A percentile compares a stretch with the other conserved stretches of the same genome.
Evolutionary conservation across 352 stramenopile genomes (phyloP).

Genomic region (Globisporangium paddicum): DNA sequence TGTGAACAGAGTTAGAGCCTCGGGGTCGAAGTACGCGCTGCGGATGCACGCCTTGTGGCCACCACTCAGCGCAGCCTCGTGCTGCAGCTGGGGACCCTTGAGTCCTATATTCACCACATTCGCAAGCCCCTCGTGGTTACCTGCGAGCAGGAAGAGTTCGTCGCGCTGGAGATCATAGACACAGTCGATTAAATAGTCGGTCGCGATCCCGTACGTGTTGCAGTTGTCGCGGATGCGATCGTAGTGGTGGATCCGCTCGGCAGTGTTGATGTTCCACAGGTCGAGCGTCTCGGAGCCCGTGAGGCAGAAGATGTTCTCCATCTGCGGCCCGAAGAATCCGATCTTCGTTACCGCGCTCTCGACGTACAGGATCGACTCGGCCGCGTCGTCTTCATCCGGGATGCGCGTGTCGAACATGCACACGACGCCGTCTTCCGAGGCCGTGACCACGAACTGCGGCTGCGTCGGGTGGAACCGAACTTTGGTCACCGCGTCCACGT

Average conservation of each 20-base stretch:
- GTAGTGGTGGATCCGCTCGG: slow-evolving; percentile 80
- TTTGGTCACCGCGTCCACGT: slow-evolving; percentile 86
- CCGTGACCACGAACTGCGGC: slow-evolving; percentile 77
- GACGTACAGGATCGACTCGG: slow-evolving; percentile 88
- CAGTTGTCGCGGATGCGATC: slow-evolving; percentile 69
- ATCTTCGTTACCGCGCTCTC: slow-evolving; percentile 86
- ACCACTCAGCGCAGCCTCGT: slow-evolving; percentile 38
- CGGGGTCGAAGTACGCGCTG: slow-evolving; percentile 66
- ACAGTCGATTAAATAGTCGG: slow-evolving; percentile 87
- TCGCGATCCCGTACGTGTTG: slow-evolving; percentile 52
- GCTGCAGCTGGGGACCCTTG: slow-evolving; percentile 46
- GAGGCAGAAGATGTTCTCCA: slow-evolving; percentile 81
- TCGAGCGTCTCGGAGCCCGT: slow-evolving; percentile 88
- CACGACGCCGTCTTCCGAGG: slow-evolving; percentile 88
- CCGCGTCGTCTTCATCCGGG: slow-evolving; percentile 79
- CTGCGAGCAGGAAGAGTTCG: slow-evolving; percentile 72
- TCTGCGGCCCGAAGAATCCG: slow-evolving; percentile 82
- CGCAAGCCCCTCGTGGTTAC: slow-evolving; percentile 71
- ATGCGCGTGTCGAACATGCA: slow-evolving; percentile 88
- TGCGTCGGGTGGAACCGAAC: slow-evolving; percentile 84
- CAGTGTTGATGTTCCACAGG: slow-evolving; percentile 86
- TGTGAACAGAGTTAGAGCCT: slow-evolving; percentile 52
- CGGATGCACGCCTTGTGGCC: slow-evolving; percentile 86
- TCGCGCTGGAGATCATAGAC: slow-evolving; percentile 70
- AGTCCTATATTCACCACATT: slow-evolving; percentile 67